phyloP scores from a whole-genome alignment of 2,329 filamentous ascomycete genomes.

The Paecilomyces sp. region DNA sequence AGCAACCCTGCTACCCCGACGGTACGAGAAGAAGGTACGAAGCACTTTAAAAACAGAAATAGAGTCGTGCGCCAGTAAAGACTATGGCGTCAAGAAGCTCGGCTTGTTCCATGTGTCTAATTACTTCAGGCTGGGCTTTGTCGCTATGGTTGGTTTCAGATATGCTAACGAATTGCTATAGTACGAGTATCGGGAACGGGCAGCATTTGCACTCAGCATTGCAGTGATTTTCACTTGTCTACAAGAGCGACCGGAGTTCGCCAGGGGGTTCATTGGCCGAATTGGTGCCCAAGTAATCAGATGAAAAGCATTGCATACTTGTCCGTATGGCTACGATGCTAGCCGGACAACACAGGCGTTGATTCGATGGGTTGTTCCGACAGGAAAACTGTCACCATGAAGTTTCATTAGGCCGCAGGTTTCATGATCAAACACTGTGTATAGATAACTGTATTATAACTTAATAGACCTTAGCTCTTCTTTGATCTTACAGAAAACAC shows the following conservation, averaged over 20 bases:
- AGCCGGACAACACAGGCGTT: not conserved
- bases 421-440: not conserved
- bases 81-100: not conserved
- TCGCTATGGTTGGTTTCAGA: not conserved
- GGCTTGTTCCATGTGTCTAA: not conserved
- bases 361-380: not conserved
- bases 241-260: constrained; percentile 54
- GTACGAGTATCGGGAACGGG: constrained; percentile 60
- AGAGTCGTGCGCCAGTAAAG: not conserved
- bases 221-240: constrained; percentile 65
- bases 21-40: constrained; percentile 50
- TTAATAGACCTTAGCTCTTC: not conserved
- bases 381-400: not conserved
- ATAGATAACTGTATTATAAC: not conserved
- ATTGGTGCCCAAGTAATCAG: constrained; percentile 31
- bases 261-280: constrained; percentile 62
- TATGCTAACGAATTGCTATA: constrained; percentile 24
- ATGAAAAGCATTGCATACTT: constrained; percentile 2
- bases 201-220: constrained; percentile 60
- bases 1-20: constrained; percentile 65
- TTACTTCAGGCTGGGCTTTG: not conserved
- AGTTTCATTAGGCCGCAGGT: not conserved
- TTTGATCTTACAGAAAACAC: not conserved
- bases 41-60: not conserved
- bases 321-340: not conserved